Conservation (phyloP, 1,284 basidiomycete genomes). For the Phlebopus sp. region DNA sequence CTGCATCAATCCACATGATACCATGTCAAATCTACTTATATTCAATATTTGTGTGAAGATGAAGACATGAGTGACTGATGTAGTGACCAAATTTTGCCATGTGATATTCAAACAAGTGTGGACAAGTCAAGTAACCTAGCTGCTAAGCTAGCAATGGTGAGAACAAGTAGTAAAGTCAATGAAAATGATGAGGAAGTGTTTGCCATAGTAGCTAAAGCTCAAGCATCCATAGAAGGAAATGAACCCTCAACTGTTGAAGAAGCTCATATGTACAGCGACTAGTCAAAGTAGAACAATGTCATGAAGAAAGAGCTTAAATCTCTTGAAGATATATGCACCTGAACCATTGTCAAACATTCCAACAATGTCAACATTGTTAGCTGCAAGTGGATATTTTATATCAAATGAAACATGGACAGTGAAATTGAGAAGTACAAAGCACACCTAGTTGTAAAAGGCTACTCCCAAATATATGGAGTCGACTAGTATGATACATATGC, state of each 20-base stretch:
- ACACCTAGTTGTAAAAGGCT: slow-evolving; percentile 40
- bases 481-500: slow-evolving; percentile 41
- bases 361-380: slow-evolving; percentile 9
- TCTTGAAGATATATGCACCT: slow-evolving; percentile 2
- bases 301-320: too few relatives aligned
- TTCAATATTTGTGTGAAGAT: background rate
- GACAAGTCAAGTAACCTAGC: background rate
- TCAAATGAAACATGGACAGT: slow-evolving; percentile 30
- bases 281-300: slow-evolving; percentile 8
- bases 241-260: slow-evolving; percentile 3
- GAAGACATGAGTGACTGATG: background rate
- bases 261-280: background rate
- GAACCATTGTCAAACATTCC: slow-evolving; percentile 7
- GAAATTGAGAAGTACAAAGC: slow-evolving; percentile 36
- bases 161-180: background rate
- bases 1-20: background rate
- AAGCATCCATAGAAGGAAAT: background rate
- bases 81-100: background rate
- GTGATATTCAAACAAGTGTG: background rate
- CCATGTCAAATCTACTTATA: slow-evolving; percentile 1
- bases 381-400: too few relatives aligned
- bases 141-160: background rate
- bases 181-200: slow-evolving; percentile 4
- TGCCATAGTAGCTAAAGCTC: background rate
- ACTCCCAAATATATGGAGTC: slow-evolving; percentile 36